Evolutionary conservation across 2,329 filamentous ascomycete species (phyloP), one percentile per base, ranked within the genome.

Genomic region (Corinectria fuckeliana): DNA sequence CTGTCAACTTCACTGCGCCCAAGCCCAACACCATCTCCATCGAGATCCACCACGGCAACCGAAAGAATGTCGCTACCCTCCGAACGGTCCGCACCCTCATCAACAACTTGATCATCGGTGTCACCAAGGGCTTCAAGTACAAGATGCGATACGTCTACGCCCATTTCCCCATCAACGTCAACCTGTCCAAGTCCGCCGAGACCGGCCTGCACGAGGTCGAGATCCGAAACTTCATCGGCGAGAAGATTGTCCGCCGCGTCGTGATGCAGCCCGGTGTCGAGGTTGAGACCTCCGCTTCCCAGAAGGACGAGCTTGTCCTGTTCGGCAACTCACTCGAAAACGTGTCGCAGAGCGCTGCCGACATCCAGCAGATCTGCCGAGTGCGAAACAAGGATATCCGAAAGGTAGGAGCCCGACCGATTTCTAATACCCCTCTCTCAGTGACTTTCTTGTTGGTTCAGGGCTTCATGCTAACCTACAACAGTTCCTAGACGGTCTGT

Each of bases 301-400:
- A 93, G 82, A 99, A 99, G 91, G 95, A 99, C 81, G 93, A 99
- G 89, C 91, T 99, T 67, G 84, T 94, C 80, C 85, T 99, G 74
- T 85, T 79, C 72, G 95, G 95, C 76, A 99, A 97, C 91, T 96
- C 91, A 66, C 87, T 99, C 74, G 96, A 99, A 88, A 88, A 89
- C 79, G 95, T 99, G 71, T 99, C 95, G 76, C 95, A 99, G 86
- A 93, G 90, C 78, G 95, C 95, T 72, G 95, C 95, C 82, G 95
- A 99, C 81, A 97, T 99, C 81, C 95, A 99, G 88, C 95, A 99
- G 85, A 93, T 95, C 84, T 99, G 95, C 93, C 89, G 89, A 84
- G 95, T 99, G 82, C 90, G 93, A 82, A 99, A 99, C 92, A 99
- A 99, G 93, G 95, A 99, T 97, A 99, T 99, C 87, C 93, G 96